A percentile compares a stretch with the other conserved stretches of the same genome.
Conservation (phyloP, 1,139 yeast genomes). For the Meyerozyma sp. region DNA sequence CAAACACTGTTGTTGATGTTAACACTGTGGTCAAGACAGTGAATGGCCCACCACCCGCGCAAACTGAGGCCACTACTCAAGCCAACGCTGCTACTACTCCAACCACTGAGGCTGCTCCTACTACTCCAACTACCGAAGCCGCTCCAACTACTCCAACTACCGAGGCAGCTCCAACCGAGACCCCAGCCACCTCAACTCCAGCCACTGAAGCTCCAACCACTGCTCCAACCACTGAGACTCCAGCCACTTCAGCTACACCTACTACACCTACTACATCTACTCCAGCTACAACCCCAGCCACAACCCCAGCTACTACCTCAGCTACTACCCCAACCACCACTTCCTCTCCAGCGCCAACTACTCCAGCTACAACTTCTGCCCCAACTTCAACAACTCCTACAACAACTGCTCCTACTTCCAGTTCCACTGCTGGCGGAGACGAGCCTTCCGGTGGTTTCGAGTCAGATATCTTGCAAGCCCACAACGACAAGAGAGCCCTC, state of each 20-base stretch:
- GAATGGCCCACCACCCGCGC: slow-evolving; percentile 8
- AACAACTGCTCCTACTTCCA: slow-evolving; percentile 16
- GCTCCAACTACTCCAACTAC: neutral
- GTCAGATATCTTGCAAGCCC: slow-evolving; percentile 38
- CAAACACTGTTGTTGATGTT: slow-evolving; percentile 13
- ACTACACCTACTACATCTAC: neutral
- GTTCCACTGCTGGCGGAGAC: slow-evolving; percentile 12
- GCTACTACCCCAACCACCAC: slow-evolving; percentile 1
- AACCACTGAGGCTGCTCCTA: neutral
- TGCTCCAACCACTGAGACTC: slow-evolving; percentile 7
- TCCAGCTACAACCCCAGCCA: slow-evolving; percentile 3
- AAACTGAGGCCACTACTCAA: slow-evolving; percentile 3
- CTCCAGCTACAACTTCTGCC: slow-evolving; percentile 6
- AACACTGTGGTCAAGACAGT: slow-evolving; percentile 7
- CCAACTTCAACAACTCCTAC: slow-evolving; percentile 11
- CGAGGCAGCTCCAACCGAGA: too few species aligned
- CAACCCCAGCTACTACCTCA: slow-evolving; percentile 3
- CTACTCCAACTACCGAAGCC: neutral
- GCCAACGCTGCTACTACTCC: neutral
- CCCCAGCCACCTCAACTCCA: too few species aligned
- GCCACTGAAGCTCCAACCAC: neutral
- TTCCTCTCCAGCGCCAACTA: slow-evolving; percentile 7
- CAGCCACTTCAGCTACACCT: slow-evolving; percentile 3
- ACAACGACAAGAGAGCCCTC: slow-evolving; percentile 49
- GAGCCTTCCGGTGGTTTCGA: slow-evolving; percentile 18